Conservation (phyloP, 2,329 filamentous ascomycete genomes). For the Talaromyces sp. region DNA sequence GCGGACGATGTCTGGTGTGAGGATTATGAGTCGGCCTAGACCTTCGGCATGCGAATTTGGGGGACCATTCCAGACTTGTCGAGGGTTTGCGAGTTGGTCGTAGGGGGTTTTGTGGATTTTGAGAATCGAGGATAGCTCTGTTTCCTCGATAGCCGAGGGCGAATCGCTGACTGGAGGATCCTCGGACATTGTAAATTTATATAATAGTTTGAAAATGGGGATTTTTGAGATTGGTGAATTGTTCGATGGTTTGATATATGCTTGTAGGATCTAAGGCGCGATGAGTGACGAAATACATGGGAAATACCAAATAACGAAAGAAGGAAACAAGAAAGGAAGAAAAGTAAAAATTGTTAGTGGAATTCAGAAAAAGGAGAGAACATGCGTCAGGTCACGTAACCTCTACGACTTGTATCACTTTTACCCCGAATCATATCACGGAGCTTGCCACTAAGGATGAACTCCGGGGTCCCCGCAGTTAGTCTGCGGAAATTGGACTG, state of each 20-base stretch:
- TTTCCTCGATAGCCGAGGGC: neutral
- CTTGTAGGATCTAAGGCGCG: neutral
- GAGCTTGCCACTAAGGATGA: neutral
- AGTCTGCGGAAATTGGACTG: neutral
- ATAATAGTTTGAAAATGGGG: neutral
- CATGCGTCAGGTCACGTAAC: no score
- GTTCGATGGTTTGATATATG: neutral
- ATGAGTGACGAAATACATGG: no score
- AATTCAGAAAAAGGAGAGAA: no score
- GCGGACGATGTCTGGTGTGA: constrained; percentile 53
- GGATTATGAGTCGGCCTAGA: constrained; percentile 49
- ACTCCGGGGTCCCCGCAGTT: neutral
- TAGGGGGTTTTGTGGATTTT: constrained; percentile 31
- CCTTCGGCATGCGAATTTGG: constrained; percentile 52
- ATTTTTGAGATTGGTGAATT: neutral
- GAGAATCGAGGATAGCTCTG: neutral
- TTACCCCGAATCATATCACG: neutral
- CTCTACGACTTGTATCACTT: no score
- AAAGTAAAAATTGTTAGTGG: no score
- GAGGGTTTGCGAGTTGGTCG: constrained; percentile 49
- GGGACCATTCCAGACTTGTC: constrained; percentile 47
- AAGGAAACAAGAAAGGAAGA: neutral
- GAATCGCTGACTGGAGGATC: neutral
- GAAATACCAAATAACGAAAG: no score
- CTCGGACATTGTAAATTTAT: neutral